These are phyloP conservation scores for Rhododendron simsii DNA, from an alignment of 148 eudicot genomes.

Conservation along the genomic window DNA sequence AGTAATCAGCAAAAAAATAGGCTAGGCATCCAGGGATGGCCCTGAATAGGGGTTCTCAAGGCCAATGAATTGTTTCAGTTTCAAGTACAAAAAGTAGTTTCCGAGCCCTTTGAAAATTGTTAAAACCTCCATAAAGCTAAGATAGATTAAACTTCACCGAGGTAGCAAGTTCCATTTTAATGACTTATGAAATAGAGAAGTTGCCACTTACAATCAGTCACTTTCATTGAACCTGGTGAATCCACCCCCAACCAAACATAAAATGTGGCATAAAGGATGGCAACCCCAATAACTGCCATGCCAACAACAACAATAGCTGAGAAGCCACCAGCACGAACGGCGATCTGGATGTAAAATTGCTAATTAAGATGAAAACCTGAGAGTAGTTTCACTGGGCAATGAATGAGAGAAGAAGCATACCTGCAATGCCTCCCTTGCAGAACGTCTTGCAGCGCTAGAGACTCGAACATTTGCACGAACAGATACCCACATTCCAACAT, in stretches of 20 bases:
- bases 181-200: background rate
- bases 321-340: slow-evolving; percentile 99
- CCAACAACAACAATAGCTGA: slow-evolving; percentile 95
- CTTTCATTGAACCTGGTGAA: slow-evolving; percentile 84
- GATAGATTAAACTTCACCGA: background rate
- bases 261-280: slow-evolving; percentile 87
- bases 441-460: slow-evolving; percentile 97
- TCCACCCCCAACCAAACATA: slow-evolving; percentile 94
- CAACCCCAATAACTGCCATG: slow-evolving; percentile 92
- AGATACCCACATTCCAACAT: slow-evolving; percentile 99
- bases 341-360: slow-evolving; percentile 48
- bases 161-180: background rate
- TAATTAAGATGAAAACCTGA: slow-evolving; percentile 9
- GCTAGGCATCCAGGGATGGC: background rate
- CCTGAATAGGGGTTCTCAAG: background rate
- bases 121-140: background rate
- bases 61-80: background rate
- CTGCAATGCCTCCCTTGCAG: slow-evolving; percentile 98
- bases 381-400: slow-evolving; percentile 13
- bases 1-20: background rate
- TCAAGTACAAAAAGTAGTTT: background rate
- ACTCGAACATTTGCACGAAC: slow-evolving; percentile 98
- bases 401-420: slow-evolving; percentile 29
- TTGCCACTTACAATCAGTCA: slow-evolving; percentile 67
- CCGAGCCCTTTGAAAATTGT: background rate